phyloP scores from a whole-genome alignment of 1,284 basidiomycete species.

The Exobasidium cylindrosporum region DNA sequence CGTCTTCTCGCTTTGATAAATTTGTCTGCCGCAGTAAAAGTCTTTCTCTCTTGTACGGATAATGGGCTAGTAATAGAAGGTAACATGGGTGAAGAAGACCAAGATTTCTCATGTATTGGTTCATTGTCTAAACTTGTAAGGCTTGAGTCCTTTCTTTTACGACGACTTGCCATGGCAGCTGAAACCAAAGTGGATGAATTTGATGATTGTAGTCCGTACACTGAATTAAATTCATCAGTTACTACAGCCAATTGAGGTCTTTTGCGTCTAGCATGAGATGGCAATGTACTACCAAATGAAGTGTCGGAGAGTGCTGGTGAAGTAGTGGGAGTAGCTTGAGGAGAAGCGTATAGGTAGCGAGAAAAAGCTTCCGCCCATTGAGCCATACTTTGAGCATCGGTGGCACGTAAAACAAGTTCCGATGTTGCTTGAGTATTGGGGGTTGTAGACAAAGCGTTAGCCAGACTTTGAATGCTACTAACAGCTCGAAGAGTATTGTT shows the following conservation, averaged over 20 bases:
- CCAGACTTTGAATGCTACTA: no score
- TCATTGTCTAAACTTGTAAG: not conserved
- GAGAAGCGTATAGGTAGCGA: not conserved
- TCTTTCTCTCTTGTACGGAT: not conserved
- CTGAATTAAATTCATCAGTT: not conserved
- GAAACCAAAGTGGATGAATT: not conserved
- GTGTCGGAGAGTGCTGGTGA: not conserved
- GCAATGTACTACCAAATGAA: not conserved
- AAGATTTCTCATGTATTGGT: not conserved
- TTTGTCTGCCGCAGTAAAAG: not conserved
- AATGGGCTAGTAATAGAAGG: not conserved
- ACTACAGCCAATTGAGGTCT: not conserved
- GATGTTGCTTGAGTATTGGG: no score
- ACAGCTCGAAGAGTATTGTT: no score
- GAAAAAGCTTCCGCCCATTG: constrained; percentile 9
- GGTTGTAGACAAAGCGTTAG: no score
- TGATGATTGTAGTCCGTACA: not conserved
- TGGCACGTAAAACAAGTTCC: not conserved
- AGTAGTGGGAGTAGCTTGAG: not conserved
- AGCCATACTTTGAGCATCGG: constrained; percentile 5
- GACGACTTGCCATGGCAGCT: not conserved
- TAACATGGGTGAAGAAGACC: not conserved
- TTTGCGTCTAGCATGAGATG: not conserved
- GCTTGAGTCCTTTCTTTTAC: not conserved
- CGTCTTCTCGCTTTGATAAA: not conserved